These are phyloP conservation scores for Ramaria rubella DNA, from an alignment of 768 basidiomycete genomes.

Conservation along the genomic window DNA sequence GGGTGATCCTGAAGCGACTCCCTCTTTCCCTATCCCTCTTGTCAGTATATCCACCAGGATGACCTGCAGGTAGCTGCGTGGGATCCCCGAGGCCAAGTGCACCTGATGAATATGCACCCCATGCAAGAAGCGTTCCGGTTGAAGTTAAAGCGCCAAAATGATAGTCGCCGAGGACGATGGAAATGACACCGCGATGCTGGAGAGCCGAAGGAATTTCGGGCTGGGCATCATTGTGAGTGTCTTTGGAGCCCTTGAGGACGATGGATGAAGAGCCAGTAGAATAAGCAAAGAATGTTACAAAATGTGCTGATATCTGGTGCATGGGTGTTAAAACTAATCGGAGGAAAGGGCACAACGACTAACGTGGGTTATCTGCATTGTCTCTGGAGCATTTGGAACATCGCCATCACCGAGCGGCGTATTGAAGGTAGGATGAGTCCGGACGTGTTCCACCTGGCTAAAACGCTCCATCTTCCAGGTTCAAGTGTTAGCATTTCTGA, in stretches of 20 bases:
- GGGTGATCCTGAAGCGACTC: constrained; percentile 27
- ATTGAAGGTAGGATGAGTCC: constrained; percentile 38
- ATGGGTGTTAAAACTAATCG: constrained; percentile 18
- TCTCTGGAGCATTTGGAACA: constrained; percentile 27
- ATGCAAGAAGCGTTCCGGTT: constrained; percentile 69
- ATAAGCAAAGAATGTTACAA: constrained; percentile 73
- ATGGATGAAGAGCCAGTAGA: constrained; percentile 65
- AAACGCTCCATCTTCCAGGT: constrained; percentile 59
- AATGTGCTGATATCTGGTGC: constrained; percentile 76
- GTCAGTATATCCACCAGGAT: constrained; percentile 52
- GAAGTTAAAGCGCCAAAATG: constrained; percentile 83
- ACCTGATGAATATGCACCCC: constrained; percentile 71
- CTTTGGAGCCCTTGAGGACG: constrained; percentile 57
- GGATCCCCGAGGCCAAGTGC: constrained; percentile 87
- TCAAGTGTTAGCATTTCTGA: background rate
- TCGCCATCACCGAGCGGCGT: constrained; percentile 21
- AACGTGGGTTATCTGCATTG: constrained; percentile 74
- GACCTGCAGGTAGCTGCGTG: constrained; percentile 38
- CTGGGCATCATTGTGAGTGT: constrained; percentile 32
- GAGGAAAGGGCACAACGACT: constrained; percentile 22
- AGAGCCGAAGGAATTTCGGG: constrained; percentile 68
- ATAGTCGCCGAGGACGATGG: constrained; percentile 88
- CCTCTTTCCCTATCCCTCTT: constrained; percentile 29
- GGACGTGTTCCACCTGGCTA: constrained; percentile 53
- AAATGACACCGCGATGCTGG: constrained; percentile 74